Base-by-base conservation (phyloP, 2,329 filamentous ascomycete genomes). In the Aspergillus fumigatiaffinis region DNA sequence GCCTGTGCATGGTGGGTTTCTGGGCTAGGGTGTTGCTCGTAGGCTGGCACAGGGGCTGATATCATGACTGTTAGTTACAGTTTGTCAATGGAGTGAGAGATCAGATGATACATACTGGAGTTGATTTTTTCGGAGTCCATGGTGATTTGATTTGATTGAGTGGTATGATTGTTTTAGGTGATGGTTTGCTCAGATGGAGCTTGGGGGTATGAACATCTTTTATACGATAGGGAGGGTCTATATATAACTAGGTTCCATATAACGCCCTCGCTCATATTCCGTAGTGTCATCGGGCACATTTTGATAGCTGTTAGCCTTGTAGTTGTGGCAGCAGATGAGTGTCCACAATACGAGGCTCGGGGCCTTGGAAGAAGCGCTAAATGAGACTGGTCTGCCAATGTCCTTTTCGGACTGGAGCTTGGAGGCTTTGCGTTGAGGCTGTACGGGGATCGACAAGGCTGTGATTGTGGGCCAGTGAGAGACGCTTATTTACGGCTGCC, bases 1-100 rank as follows among this genome's bases (percentile, higher is more conserved):
- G 44, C 50, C 5, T 50, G 32, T 7, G 44, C 44, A 3, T 50
- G 32, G 21, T 55, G 49, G 14, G 41, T 35, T 41, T 52, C 6
- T 0, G 25, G 53, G 9, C 32, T 17, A 14, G 32, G 14, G 32
- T 58, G 29, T 41, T 52, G 35, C 17, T 55, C 56, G 35, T 50
- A 58, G 14, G 49, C 44, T 3, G 55, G 56, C 8, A 48, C 42
- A 1, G 52, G 55, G 21, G 47, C 55, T 57, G 44, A n/a, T 4
- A 12, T 7, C 14, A 8, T 38, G 32, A 38, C 17, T 35, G 32
- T 38, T 7, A 38, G 32, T 32, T 35, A 3, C 12, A 14, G 4
- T 17, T 38, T 7, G 32, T 38, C 3, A 4, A 2, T 3, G 14
- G 32, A 7, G 7, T 38, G 32, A 6, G 32, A 7, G 14, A 3